Base-by-base conservation (phyloP, 1,284 basidiomycete species). In the Bondarzewia mesenterica region DNA sequence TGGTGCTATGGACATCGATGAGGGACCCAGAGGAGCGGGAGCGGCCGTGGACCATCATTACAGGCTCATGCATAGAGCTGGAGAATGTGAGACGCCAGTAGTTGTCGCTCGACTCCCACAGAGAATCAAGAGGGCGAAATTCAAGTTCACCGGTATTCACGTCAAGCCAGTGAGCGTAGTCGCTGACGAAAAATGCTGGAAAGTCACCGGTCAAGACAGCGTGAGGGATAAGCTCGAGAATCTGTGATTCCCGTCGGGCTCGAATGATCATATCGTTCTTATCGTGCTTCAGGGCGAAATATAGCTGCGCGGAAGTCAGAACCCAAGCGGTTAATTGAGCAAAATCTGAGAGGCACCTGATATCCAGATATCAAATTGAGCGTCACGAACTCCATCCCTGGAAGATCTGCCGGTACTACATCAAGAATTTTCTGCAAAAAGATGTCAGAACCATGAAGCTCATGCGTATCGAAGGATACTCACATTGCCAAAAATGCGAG, bases 131-230 rank as follows among this genome's bases (percentile, higher is more conserved):
- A 6, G 70, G 69, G 7, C 72, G 68, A 29, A 75, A 63, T 52
- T 72, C 68, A 1, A 75, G 54, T 4, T 56, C 37, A 0, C 54
- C 50, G 0, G 58, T 61, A 1, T 50, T 25, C 4, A 69, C 41
- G 7, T 67, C 52, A 27, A 74, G 50, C 72, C 73, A 75, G 52
- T 73, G 72, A 5, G 54, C 57, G 43, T 66, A 63, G 8, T 63
- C 58, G 1, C 58, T 22, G 1, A 68, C 50, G 10, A 77, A 56
- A 1, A 54, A 46, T 0, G n/a, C 22, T 0, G 74, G 74, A 2
- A 77, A 46, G 52, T 75, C 74, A 0, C 54, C 53, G 1, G 12
- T 18, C 7, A 77, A 53, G 15, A 53, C 52, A 5, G 49, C 42
- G 22, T 55, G 63, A 5, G 70, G 72, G 32, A 77, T 58, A 3